Evolutionary conservation across 352 stramenopile species (phyloP), one percentile per base, ranked within the genome.

Genomic region (Thalassiosira livingstoniorum): DNA sequence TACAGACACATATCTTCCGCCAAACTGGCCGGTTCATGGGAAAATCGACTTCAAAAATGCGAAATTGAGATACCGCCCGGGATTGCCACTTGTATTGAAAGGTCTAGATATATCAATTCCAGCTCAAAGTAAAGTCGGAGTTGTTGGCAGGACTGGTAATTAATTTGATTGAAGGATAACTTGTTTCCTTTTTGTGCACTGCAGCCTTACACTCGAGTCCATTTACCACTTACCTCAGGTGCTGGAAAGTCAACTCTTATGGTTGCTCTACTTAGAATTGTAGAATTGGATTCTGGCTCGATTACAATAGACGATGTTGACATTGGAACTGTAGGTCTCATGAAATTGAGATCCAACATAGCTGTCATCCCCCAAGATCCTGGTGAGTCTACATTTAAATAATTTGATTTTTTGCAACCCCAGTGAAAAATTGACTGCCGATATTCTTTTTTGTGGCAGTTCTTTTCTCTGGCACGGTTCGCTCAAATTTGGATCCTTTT

Each of bases 291-390:
- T 71, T 57, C 43, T 32, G 90, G 84, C 7, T 90, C 89, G 4
- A 96, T 98, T 61, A 65, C 80, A 10, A 95, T 99, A 69, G 96
- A 98, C 86, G 96, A 92, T 11, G 75, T 97, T 2, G 95, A 99
- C 75, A 94, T 96, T 34, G 66, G 81, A 15, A 75, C 57, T 25
- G 51, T 98, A 43, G 92, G 94, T 25, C 79, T 98, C 1, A 85
- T 95, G 27, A 91, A 92, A 67, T 71, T 98, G 32, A 85, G 96
- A 18, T 89, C 84, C 5, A 80, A 88, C 0, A 92, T 98, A 29
- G 91, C 96, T 25, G 97, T 99, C 58, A 98, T 99, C 35, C 97
- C 97, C 2, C 92, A 97, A 85, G 96, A 98, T 69, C 97, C 97
- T 7, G 45, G 43, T 13, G 18, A 62, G 23, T 72, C 61, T 58